phyloP scores from a whole-genome alignment of 2,329 filamentous ascomycete species.

The Fusarium marasasianum region DNA sequence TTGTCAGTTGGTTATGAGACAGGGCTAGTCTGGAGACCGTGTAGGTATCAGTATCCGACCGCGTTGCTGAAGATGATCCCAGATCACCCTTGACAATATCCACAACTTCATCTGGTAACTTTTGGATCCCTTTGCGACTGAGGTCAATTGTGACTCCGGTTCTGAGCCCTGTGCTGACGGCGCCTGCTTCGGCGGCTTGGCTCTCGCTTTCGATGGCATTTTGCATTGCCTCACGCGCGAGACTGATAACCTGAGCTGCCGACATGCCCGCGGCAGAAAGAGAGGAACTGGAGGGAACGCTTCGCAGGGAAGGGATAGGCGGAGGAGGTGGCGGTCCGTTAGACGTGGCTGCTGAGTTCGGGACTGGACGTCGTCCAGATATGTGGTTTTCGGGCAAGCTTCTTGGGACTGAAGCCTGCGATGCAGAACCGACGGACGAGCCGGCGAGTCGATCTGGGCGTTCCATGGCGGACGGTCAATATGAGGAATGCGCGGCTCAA shows the following conservation, averaged over 20 bases:
- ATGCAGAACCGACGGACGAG: conserved; percentile 32
- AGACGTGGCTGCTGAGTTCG: conserved; percentile 51
- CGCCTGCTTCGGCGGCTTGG: conserved; percentile 68
- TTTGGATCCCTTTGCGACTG: conserved; percentile 77
- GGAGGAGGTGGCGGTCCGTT: conserved; percentile 55
- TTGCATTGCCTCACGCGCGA: conserved; percentile 74
- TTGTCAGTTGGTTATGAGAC: conserved; percentile 79
- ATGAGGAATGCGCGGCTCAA: conserved; percentile 30
- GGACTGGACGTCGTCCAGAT: conserved; percentile 51
- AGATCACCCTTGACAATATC: conserved; percentile 79
- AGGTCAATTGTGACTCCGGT: conserved; percentile 82
- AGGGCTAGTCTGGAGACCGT: conserved; percentile 70
- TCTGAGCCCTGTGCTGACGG: conserved; percentile 68
- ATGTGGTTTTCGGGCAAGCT: conserved; percentile 54
- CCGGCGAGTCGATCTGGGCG: conserved; percentile 47
- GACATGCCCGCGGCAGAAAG: conserved; percentile 65
- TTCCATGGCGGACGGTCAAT: conserved; percentile 45
- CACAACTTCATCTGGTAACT: conserved; percentile 77
- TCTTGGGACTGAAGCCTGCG: conserved; percentile 44
- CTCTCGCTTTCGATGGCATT: conserved; percentile 73
- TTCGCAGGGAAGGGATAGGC: conserved; percentile 59
- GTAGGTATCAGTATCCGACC: conserved; percentile 26
- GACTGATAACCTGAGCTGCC: conserved; percentile 69
- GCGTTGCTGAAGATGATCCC: conserved; percentile 13
- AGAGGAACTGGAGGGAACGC: conserved; percentile 57